These are phyloP conservation scores for Sporormia fimetaria DNA, from an alignment of 495 filamentous ascomycete species.

Conservation along the genomic window DNA sequence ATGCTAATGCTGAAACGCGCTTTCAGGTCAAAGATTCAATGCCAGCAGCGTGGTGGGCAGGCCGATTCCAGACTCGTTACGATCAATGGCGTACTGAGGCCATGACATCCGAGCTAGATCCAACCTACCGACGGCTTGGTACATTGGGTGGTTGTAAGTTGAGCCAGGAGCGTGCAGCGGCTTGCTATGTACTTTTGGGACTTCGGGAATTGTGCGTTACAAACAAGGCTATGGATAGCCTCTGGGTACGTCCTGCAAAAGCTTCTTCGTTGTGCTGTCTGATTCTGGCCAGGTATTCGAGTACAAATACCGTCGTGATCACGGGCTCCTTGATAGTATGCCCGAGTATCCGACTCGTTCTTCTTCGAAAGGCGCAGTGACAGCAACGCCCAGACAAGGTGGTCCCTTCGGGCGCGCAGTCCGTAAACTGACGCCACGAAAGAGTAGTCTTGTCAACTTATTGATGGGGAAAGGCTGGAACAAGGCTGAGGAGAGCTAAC, in stretches of 20 bases:
- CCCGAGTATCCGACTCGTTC: not conserved
- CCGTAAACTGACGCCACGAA: conserved; percentile 17
- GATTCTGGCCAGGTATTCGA: conserved; percentile 12
- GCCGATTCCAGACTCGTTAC: conserved; percentile 10
- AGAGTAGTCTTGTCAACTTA: conserved; percentile 18
- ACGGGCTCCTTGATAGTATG: conserved; percentile 6
- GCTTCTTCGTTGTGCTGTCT: not conserved
- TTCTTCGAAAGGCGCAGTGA: not conserved
- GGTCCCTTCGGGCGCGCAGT: conserved; percentile 12
- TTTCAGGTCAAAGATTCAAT: conserved; percentile 14
- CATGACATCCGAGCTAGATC: conserved; percentile 10
- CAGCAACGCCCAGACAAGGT: conserved; percentile 4
- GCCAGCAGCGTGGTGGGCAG: conserved; percentile 19
- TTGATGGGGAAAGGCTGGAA: conserved; percentile 20
- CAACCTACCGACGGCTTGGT: conserved; percentile 5
- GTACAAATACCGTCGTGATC: conserved; percentile 16
- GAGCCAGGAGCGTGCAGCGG: conserved; percentile 12
- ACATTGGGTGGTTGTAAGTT: conserved; percentile 2
- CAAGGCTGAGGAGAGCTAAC: conserved; percentile 3
- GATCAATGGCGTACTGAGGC: conserved; percentile 20
- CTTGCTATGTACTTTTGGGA: conserved; percentile 17
- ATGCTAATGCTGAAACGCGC: conserved; percentile 3
- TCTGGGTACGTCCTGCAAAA: conserved; percentile 11
- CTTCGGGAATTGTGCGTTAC: conserved; percentile 10
- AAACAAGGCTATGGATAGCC: conserved; percentile 15